Evolutionary conservation across 2,329 filamentous ascomycete species (phyloP), one percentile per base, ranked within the genome.

Genomic region (Aspergillus sp.): DNA sequence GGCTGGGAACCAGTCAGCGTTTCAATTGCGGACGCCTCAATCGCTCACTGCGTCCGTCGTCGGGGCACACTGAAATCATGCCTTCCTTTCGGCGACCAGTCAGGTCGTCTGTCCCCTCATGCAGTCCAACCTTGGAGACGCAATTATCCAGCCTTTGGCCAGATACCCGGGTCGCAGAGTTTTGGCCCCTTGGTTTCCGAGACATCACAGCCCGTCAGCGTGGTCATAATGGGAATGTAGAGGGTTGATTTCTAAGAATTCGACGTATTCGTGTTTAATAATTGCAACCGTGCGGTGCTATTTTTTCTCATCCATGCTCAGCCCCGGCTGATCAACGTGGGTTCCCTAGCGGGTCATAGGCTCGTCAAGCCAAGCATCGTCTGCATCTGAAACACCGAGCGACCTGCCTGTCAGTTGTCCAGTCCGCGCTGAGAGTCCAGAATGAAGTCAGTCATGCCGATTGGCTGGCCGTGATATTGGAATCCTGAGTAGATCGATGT

Each of bases 171-270:
- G 27, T 4, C 12, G 11, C 15, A n/a, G 50, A 15, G 30, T 53
- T 58, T 58, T 54, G 46, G 56, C 51, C 56, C 56, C 27, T 54
- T 53, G 20, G n/a, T 7, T 24, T 46, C 51, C 46, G 51, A 54
- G 56, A 54, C 51, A 57, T 22, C 1, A n/a, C 50, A 57, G 50
- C 55, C 41, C 20, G 56, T 54, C 56, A 58, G 56, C 56, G 24
- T 11, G 19, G 48, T 48, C 8, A 33, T 40, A 41, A 50, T 54
- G 27, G 20, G 40, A 24, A 48, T 39, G n/a, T 17, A 12, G 37
- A 49, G 8, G n/a, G 39, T 41, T 34, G 40, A 47, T 45, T 41
- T 41, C 33, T 48, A 42, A 17, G 40, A 53, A 49, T 15, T 37
- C n/a, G 41, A 15, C 34, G 15, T 27, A 42, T 15, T 34, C 45